Conservation (phyloP, 495 filamentous ascomycete genomes). For the Aspergillus heteromorphus region DNA sequence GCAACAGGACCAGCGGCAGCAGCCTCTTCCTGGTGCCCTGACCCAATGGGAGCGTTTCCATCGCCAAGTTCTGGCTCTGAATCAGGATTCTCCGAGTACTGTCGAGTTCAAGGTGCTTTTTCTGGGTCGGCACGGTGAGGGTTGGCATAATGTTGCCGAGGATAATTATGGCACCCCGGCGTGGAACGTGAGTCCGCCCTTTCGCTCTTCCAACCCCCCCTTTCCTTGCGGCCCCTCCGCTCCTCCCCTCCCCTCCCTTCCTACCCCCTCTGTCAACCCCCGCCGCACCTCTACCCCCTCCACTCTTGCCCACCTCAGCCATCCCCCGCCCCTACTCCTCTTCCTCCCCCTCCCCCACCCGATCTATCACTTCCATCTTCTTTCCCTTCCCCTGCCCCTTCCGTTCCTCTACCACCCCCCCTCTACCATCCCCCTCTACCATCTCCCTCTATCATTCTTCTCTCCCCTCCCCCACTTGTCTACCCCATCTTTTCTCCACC, state of each 20-base stretch:
- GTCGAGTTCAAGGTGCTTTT: slow-evolving; percentile 65
- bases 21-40: slow-evolving; percentile 26
- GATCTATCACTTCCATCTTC: not conserved
- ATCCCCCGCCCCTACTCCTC: not conserved
- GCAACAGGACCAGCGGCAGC: not conserved
- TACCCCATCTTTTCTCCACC: not conserved
- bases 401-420: not conserved
- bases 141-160: slow-evolving; percentile 63
- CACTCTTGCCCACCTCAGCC: not conserved
- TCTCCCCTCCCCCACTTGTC: not conserved
- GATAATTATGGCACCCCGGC: slow-evolving; percentile 59
- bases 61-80: slow-evolving; percentile 49
- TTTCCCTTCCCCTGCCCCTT: not conserved
- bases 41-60: slow-evolving; percentile 67
- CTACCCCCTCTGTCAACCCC: slow-evolving; percentile 3
- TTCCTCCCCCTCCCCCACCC: not conserved
- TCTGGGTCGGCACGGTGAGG: slow-evolving; percentile 66
- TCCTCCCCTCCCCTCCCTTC: not conserved
- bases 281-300: not conserved
- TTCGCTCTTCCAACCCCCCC: too few relatives aligned
- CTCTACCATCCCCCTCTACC: not conserved
- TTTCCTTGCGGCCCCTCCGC: not conserved
- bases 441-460: not conserved
- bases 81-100: slow-evolving; percentile 37
- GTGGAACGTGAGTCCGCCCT: slow-evolving; percentile 54